Evolutionary conservation across 2,329 filamentous ascomycete species (phyloP).

Genomic region (Aspergillus ustus): DNA sequence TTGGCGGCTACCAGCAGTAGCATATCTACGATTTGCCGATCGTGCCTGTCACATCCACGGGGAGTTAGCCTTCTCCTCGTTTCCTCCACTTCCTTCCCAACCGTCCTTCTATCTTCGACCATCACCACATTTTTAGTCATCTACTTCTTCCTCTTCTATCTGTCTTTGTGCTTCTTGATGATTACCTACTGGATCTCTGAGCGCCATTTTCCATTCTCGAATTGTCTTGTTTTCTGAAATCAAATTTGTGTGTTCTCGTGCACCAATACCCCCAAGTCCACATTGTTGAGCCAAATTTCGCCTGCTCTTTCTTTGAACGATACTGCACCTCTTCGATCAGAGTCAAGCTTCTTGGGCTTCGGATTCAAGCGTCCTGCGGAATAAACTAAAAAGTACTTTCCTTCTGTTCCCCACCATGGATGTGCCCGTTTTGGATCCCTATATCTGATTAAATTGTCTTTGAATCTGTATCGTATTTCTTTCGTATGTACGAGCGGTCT

Average conservation of each 20-base stretch:
- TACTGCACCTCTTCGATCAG: slow-evolving; percentile 36
- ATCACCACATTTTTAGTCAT: slow-evolving; percentile 24
- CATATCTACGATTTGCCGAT: slow-evolving; percentile 17
- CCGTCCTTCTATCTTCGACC: slow-evolving; percentile 27
- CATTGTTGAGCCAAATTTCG: slow-evolving; percentile 39
- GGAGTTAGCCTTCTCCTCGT: slow-evolving; percentile 21
- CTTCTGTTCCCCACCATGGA: slow-evolving; percentile 29
- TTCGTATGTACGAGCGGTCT: slow-evolving; percentile 28
- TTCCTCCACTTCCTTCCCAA: slow-evolving; percentile 24
- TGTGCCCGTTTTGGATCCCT: slow-evolving; percentile 26
- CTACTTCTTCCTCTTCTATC: slow-evolving; percentile 21
- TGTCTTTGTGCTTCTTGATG: slow-evolving; percentile 31
- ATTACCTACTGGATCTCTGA: slow-evolving; percentile 45
- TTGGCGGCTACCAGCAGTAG: slow-evolving; percentile 65
- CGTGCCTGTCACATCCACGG: slow-evolving; percentile 22
- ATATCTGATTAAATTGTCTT: slow-evolving; percentile 26
- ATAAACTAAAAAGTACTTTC: slow-evolving; percentile 42
- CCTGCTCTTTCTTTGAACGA: slow-evolving; percentile 35
- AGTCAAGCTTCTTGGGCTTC: slow-evolving; percentile 39
- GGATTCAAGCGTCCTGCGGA: slow-evolving; percentile 37
- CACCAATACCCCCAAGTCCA: slow-evolving; percentile 50
- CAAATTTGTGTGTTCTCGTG: slow-evolving; percentile 48
- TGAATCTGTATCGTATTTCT: slow-evolving; percentile 31
- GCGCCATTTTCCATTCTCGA: slow-evolving; percentile 40
- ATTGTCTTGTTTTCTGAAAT: slow-evolving; percentile 45